Evolutionary conservation across 2,329 filamentous ascomycete species (phyloP).

Genomic region (Neoascochyta sp.): DNA sequence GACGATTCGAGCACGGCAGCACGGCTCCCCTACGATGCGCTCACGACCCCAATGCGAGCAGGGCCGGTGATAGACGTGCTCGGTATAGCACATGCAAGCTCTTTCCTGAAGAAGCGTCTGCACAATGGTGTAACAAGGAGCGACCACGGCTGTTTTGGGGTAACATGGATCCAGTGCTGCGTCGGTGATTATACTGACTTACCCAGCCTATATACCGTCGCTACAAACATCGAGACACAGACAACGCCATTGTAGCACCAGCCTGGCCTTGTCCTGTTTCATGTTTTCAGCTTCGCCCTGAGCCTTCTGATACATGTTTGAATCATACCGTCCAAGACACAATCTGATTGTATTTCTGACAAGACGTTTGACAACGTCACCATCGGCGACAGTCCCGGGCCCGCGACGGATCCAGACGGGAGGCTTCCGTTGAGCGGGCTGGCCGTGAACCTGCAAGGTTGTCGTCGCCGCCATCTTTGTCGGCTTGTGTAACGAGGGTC

Average conservation of each 20-base stretch:
- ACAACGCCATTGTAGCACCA: background rate
- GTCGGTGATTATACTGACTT: too few species aligned
- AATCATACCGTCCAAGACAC: slow-evolving; percentile 4
- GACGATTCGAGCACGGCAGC: slow-evolving; percentile 24
- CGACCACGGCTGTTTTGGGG: too few species aligned
- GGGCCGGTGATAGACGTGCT: slow-evolving; percentile 28
- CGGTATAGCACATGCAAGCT: slow-evolving; percentile 29
- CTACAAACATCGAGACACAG: background rate
- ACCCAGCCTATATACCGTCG: background rate
- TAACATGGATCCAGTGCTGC: slow-evolving; percentile 1
- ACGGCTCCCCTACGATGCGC: slow-evolving; percentile 26
- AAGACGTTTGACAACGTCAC: slow-evolving; percentile 1
- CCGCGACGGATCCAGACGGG: too few species aligned
- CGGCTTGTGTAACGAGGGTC: too few species aligned
- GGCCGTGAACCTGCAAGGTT: too few species aligned
- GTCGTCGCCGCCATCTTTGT: too few species aligned
- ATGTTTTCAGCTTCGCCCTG: slow-evolving; percentile 1
- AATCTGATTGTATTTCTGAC: slow-evolving; percentile 6
- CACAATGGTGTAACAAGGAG: background rate
- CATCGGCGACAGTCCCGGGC: background rate
- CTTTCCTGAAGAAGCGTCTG: background rate
- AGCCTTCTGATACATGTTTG: slow-evolving; percentile 6
- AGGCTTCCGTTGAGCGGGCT: too few species aligned
- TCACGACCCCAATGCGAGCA: slow-evolving; percentile 33
- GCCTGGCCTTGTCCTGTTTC: background rate